Evolutionary conservation across 1,284 basidiomycete genomes (phyloP).

Genomic region (Moniliella sp.): DNA sequence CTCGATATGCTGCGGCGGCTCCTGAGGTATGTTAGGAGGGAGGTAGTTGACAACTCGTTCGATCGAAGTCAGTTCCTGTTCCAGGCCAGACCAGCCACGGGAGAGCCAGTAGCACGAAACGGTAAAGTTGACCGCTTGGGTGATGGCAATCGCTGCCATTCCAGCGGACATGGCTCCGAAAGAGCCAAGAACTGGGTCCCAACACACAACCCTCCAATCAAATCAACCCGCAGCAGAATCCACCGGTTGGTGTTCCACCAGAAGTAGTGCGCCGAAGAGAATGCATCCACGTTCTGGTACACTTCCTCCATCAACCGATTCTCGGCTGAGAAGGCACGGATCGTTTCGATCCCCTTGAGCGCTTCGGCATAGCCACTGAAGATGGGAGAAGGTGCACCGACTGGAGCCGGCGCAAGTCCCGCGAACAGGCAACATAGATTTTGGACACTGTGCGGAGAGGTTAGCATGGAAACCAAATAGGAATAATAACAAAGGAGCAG

Average conservation of each 20-base stretch:
- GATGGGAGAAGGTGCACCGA: conserved; percentile 31
- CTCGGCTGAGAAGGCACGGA: conserved; percentile 39
- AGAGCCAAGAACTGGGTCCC: no score
- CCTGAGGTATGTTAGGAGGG: conserved; percentile 7
- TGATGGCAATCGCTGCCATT: no score
- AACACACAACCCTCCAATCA: background rate
- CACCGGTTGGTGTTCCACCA: conserved; percentile 1
- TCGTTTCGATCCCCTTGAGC: conserved; percentile 37
- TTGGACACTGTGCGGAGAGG: no score
- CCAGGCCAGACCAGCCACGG: no score
- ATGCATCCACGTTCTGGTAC: conserved; percentile 35
- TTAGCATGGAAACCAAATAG: no score
- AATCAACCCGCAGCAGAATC: conserved; percentile 1
- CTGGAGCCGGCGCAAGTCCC: conserved; percentile 35
- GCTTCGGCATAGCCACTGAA: conserved; percentile 31
- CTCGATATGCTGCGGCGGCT: background rate
- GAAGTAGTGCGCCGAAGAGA: conserved; percentile 11
- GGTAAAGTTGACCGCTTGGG: conserved; percentile 14
- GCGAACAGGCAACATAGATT: no score
- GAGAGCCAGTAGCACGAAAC: conserved; percentile 38
- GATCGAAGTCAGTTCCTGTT: conserved; percentile 41
- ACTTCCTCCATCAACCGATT: conserved; percentile 31
- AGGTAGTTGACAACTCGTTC: conserved; percentile 70
- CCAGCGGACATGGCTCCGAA: no score
- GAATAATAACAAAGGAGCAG: no score